A percentile compares a stretch with the other conserved stretches of the same genome.
phyloP scores from a whole-genome alignment of 148 eudicot genomes.

The Limonium bicolor region DNA sequence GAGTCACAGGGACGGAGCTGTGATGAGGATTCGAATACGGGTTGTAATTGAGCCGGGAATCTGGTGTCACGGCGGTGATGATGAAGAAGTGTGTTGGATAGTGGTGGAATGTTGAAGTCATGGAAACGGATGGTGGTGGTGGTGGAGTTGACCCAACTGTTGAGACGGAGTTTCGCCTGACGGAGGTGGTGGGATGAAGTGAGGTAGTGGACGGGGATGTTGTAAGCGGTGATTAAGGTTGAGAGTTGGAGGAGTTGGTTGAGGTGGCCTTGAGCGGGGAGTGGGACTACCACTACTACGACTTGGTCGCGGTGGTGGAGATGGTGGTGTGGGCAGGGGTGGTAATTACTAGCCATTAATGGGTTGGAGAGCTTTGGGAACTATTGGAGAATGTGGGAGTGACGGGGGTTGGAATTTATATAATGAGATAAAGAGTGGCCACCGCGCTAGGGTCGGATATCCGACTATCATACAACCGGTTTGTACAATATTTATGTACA shows the following conservation, averaged over 20 bases:
- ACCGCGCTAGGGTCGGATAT: too few species aligned
- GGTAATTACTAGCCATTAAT: too few species aligned
- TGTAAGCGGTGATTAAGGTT: slow-evolving; percentile 27
- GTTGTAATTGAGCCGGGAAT: slow-evolving; percentile 35
- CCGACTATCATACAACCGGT: too few species aligned
- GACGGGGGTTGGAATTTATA: too few species aligned
- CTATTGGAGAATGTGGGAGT: too few species aligned
- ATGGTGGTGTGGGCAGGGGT: too few species aligned
- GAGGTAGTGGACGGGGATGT: slow-evolving; percentile 37
- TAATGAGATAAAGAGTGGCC: too few species aligned
- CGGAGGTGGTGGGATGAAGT: slow-evolving; percentile 22
- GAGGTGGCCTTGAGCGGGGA: slow-evolving; percentile 63
- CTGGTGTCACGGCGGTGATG: slow-evolving; percentile 8
- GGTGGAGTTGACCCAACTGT: slow-evolving; percentile 13
- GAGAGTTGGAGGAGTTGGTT: slow-evolving; percentile 63
- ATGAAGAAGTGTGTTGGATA: slow-evolving; percentile 12
- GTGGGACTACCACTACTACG: slow-evolving; percentile 35
- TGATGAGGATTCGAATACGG: slow-evolving; percentile 17
- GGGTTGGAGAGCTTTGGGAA: too few species aligned
- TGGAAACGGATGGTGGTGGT: slow-evolving; percentile 26
- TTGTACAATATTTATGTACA: too few species aligned
- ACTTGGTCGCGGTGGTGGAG: slow-evolving; percentile 1
- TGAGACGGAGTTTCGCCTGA: slow-evolving; percentile 38
- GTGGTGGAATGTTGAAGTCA: slow-evolving; percentile 23
- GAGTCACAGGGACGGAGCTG: slow-evolving; percentile 23